Conservation (phyloP, 176 grass and related monocot species). For the Stipa capillata region DNA sequence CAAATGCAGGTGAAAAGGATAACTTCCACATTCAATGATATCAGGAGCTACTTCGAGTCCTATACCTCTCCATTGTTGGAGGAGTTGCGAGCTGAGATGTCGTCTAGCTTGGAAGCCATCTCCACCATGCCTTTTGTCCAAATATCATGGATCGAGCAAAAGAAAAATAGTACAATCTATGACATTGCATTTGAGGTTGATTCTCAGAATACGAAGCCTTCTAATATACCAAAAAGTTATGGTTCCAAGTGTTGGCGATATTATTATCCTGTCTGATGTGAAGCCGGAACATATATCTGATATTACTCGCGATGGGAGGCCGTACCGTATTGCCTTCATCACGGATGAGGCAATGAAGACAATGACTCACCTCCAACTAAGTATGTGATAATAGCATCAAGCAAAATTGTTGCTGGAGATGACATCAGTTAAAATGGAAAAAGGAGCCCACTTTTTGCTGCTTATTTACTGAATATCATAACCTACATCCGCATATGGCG, state of each 20-base stretch:
- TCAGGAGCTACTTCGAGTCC: constrained; percentile 28
- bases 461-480: constrained; percentile 47
- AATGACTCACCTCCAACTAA: constrained; percentile 13
- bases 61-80: constrained; percentile 46
- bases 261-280: constrained; percentile 40
- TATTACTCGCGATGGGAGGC: not conserved
- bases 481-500: constrained; percentile 45
- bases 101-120: constrained; percentile 36
- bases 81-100: constrained; percentile 50
- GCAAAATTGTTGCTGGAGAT: constrained; percentile 15
- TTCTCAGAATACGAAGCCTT: constrained; percentile 2
- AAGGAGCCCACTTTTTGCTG: constrained; percentile 28
- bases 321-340: constrained; percentile 23
- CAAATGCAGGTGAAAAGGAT: constrained; percentile 44
- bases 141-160: constrained; percentile 21
- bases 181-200: not conserved
- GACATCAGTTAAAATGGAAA: not conserved
- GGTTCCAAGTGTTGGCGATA: constrained; percentile 40
- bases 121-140: constrained; percentile 17
- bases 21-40: constrained; percentile 25
- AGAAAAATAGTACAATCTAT: not conserved
- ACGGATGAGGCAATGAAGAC: constrained; percentile 28
- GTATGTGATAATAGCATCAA: constrained; percentile 28
- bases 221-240: constrained; percentile 19
- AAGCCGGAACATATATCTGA: constrained; percentile 25